Evolutionary conservation across 306 rosid species (phyloP).

Genomic region (Citrullus colocynthis): DNA sequence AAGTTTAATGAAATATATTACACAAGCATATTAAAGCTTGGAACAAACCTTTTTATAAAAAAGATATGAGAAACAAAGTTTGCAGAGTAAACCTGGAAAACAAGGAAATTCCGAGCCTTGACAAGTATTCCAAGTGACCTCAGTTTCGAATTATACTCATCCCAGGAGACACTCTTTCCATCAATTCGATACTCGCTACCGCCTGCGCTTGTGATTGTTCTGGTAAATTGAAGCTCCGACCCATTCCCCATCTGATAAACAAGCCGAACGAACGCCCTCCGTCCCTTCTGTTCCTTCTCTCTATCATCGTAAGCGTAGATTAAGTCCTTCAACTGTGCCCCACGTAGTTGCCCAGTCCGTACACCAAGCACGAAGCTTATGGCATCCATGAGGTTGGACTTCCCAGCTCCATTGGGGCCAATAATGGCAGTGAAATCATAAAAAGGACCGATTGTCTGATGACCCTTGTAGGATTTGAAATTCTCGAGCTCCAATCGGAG

Average conservation of each 20-base stretch:
- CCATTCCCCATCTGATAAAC: conserved; percentile 65
- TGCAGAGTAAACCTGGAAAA: conserved; percentile 65
- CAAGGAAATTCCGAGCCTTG: conserved; percentile 95
- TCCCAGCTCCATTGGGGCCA: conserved; percentile 96
- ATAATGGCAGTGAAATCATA: conserved; percentile 86
- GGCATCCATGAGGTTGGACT: conserved; percentile 98
- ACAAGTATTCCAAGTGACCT: conserved; percentile 89
- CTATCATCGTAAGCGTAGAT: conserved; percentile 83
- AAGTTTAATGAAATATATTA: background rate
- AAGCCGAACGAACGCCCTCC: conserved; percentile 69
- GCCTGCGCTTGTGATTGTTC: conserved; percentile 67
- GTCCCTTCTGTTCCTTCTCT: conserved; percentile 85
- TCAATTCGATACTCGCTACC: conserved; percentile 84
- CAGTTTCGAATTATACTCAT: conserved; percentile 46
- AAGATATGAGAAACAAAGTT: background rate
- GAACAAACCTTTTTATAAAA: background rate
- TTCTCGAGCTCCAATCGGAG: conserved; percentile 78
- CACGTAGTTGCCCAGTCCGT: conserved; percentile 92
- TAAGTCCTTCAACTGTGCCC: conserved; percentile 86
- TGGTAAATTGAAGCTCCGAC: conserved; percentile 66
- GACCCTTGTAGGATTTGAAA: conserved; percentile 93
- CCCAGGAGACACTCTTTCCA: conserved; percentile 56
- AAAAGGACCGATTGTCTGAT: conserved; percentile 83
- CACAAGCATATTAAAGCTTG: background rate
- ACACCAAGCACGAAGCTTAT: conserved; percentile 97